A percentile compares a stretch with the other conserved stretches of the same genome.
Conservation (phyloP, 305 asterid genomes). For the Withania somnifera region DNA sequence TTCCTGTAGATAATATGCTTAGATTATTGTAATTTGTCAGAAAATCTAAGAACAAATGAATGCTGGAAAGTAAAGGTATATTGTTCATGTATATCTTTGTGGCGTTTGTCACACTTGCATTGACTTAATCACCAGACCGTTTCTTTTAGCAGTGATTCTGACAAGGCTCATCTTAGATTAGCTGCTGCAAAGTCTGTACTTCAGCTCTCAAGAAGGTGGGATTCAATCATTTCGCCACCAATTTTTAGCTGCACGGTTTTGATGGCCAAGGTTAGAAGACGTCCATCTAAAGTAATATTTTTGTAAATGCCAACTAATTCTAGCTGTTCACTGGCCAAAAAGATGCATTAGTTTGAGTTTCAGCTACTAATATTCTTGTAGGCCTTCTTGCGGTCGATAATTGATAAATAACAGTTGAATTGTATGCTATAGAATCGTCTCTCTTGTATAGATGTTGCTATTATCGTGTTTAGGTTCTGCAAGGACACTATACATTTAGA, state of each 20-base stretch:
- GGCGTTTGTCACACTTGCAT: background rate
- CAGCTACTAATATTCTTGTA: background rate
- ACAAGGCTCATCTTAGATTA: constrained; percentile 47
- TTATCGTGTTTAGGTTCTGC: background rate
- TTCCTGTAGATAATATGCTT: background rate
- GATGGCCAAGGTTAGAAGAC: constrained; percentile 55
- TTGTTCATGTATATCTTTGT: background rate
- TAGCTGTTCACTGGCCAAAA: background rate
- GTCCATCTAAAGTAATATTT: background rate
- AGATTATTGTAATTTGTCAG: background rate
- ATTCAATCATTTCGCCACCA: constrained; percentile 68
- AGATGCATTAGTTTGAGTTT: background rate
- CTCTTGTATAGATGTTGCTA: background rate
- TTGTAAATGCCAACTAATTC: background rate
- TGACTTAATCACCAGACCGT: background rate
- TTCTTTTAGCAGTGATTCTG: constrained; percentile 46
- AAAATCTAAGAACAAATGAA: background rate
- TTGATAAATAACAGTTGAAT: background rate
- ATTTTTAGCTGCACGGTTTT: constrained; percentile 57
- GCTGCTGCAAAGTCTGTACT: constrained; percentile 91
- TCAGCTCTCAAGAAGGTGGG: constrained; percentile 89
- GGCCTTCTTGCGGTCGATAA: background rate
- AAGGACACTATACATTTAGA: background rate
- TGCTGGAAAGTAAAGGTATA: background rate
- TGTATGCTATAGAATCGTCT: background rate